Evolutionary conservation across 129 eudicot species (phyloP).

Genomic region (Flaveria linearis): DNA sequence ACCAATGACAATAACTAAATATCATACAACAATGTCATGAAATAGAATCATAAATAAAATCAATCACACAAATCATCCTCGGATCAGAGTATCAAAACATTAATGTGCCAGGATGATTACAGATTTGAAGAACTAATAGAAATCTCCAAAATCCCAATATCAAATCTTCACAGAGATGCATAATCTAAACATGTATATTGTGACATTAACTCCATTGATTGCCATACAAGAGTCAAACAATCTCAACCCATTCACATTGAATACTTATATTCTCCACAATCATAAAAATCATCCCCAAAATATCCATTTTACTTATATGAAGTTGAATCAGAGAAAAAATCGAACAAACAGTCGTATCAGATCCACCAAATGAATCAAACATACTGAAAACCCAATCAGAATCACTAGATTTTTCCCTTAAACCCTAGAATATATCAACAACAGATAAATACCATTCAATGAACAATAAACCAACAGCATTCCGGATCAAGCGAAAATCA

Average conservation of each 20-base stretch:
- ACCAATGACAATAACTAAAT: constrained; percentile 16
- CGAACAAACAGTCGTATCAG: constrained; percentile 21
- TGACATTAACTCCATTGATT: constrained; percentile 28
- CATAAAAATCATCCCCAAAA: constrained; percentile 14
- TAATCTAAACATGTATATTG: background rate
- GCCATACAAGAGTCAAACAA: background rate
- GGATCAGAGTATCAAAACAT: constrained; percentile 14
- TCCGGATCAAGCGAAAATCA: constrained; percentile 27
- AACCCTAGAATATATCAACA: constrained; percentile 35
- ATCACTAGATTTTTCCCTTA: constrained; percentile 27
- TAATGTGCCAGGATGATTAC: constrained; percentile 6
- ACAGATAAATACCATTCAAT: constrained; percentile 14
- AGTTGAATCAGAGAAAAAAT: constrained; percentile 5
- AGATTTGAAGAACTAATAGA: background rate
- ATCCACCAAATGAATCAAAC: constrained; percentile 19
- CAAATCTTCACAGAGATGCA: background rate
- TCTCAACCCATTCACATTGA: constrained; percentile 16
- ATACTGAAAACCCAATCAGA: constrained; percentile 11
- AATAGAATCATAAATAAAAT: constrained; percentile 10
- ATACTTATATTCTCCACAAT: background rate
- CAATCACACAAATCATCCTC: background rate
- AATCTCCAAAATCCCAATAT: constrained; percentile 19
- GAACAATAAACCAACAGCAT: constrained; percentile 26
- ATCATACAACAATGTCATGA: constrained; percentile 11
- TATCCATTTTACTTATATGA: background rate